A percentile compares a stretch with the other conserved stretches of the same genome.
Evolutionary conservation across 345 rosid species (phyloP).

Genomic region (Eucalyptus coolabah): DNA sequence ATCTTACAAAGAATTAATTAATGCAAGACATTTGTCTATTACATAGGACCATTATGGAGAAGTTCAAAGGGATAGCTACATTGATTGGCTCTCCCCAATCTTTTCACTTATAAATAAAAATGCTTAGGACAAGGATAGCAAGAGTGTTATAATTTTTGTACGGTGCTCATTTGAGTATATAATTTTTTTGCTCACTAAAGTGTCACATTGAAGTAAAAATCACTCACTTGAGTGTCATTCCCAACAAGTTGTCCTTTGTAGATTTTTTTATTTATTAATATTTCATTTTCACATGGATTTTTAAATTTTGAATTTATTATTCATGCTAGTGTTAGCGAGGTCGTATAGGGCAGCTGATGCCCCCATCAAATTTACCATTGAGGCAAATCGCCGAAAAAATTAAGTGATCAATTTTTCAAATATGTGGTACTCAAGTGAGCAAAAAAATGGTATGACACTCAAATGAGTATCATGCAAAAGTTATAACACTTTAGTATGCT

Average conservation of each 20-base stretch:
- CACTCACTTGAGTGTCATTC: background rate
- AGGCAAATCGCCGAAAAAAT: too few relatives aligned
- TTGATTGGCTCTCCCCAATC: background rate
- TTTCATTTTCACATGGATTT: too few relatives aligned
- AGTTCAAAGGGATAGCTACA: background rate
- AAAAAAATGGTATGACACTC: too few relatives aligned
- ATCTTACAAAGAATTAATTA: too few relatives aligned
- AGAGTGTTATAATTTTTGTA: too few relatives aligned
- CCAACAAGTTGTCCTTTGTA: rapidly evolving
- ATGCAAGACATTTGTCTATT: background rate
- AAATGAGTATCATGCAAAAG: too few relatives aligned
- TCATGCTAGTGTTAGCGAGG: rapidly evolving
- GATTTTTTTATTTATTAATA: too few relatives aligned
- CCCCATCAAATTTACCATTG: rapidly evolving
- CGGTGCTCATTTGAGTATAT: rapidly evolving
- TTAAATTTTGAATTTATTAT: too few relatives aligned
- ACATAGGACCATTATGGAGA: rapidly evolving
- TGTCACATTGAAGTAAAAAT: background rate
- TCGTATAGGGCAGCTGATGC: rapidly evolving
- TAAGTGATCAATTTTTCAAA: too few relatives aligned
- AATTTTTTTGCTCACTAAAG: background rate
- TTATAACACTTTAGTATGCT: too few relatives aligned
- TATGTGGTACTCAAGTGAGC: too few relatives aligned
- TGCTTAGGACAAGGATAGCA: background rate
- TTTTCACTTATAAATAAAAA: background rate